These are phyloP conservation scores for Geotrichum candidum DNA, from an alignment of 1,139 yeast species.

Conservation along the genomic window DNA sequence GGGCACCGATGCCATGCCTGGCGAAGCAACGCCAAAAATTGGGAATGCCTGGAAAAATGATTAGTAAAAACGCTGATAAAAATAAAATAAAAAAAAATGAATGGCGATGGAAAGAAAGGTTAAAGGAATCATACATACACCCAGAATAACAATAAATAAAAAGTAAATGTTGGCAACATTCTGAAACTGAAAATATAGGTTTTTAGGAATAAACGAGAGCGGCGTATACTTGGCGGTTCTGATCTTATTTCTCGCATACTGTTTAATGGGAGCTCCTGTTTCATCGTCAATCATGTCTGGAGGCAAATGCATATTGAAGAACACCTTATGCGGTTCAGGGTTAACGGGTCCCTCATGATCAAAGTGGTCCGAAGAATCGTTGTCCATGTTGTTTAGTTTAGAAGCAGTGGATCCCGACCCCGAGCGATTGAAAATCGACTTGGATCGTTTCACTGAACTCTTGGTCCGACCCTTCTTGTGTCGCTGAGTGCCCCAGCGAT, in stretches of 20 bases:
- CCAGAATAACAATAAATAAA: conserved; percentile 71
- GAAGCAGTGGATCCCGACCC: conserved; percentile 2
- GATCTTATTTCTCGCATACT: conserved; percentile 80
- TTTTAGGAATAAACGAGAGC: conserved; percentile 78
- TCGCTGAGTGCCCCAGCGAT: conserved; percentile 89
- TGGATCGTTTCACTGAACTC: conserved; percentile 25
- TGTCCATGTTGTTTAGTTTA: not conserved
- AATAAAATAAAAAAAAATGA: conserved; percentile 43
- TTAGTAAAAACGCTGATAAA: conserved; percentile 43
- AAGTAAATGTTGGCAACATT: conserved; percentile 90
- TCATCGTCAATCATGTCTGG: conserved; percentile 50
- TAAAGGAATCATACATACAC: conserved; percentile 36
- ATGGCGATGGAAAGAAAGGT: not conserved
- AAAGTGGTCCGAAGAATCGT: not conserved
- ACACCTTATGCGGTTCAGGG: conserved; percentile 35
- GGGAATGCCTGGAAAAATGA: conserved; percentile 43
- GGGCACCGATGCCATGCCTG: conserved; percentile 90
- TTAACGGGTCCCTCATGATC: conserved; percentile 34
- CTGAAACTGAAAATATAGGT: conserved; percentile 68
- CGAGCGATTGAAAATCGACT: conserved; percentile 23
- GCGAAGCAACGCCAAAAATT: conserved; percentile 85
- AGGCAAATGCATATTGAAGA: conserved; percentile 67
- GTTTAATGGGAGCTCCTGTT: conserved; percentile 51
- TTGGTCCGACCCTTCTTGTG: conserved; percentile 64
- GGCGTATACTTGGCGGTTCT: conserved; percentile 96